These are phyloP conservation scores for Monilinia fructigena DNA, from an alignment of 2,329 filamentous ascomycete genomes.

Conservation along the genomic window DNA sequence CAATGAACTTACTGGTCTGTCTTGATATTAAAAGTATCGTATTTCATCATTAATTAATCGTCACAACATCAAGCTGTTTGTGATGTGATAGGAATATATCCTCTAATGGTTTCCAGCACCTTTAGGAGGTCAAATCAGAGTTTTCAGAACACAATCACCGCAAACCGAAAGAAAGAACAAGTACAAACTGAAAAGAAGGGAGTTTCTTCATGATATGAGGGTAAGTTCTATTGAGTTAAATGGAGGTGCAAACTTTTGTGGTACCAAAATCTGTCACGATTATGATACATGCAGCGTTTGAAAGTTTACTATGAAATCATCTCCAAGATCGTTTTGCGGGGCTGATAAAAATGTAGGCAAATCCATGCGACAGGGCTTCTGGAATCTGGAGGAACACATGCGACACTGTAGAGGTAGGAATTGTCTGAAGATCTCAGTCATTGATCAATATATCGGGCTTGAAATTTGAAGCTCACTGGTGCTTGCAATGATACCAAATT, in stretches of 20 bases:
- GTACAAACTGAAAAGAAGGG: not conserved
- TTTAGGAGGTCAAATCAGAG: not conserved
- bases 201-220: not conserved
- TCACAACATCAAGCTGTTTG: conserved; percentile 2
- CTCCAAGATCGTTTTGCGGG: not conserved
- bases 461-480: not conserved
- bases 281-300: conserved; percentile 14
- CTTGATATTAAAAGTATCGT: not conserved
- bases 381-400: not conserved
- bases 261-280: conserved; percentile 5
- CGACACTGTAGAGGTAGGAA: not conserved
- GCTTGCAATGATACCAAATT: not conserved
- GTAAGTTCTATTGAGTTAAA: not conserved
- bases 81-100: not conserved
- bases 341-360: not conserved
- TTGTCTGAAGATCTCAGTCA: not conserved
- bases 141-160: conserved; percentile 4
- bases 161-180: not conserved
- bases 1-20: not conserved
- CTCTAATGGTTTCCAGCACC: conserved; percentile 20
- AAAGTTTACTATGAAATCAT: not conserved
- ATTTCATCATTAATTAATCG: not conserved
- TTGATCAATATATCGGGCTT: not conserved
- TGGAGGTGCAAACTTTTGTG: not conserved
- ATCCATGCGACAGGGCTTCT: not conserved